Conservation (phyloP, 2,329 filamentous ascomycete genomes). For the Scedosporium minutisporum region DNA sequence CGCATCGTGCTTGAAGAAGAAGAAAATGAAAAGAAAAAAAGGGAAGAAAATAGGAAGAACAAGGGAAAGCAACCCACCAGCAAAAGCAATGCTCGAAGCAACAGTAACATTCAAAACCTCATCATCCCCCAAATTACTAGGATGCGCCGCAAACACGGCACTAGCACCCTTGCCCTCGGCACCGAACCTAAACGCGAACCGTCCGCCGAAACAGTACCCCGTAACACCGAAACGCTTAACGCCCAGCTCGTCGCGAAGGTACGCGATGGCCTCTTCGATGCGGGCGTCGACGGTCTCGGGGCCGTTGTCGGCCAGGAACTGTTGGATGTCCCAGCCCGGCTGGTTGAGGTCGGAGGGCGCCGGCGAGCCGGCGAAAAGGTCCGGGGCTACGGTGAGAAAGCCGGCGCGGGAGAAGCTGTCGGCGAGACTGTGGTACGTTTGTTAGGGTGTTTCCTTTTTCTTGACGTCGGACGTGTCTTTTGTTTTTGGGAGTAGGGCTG, state of each 20-base stretch:
- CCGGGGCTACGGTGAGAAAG: constrained; percentile 27
- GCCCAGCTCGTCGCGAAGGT: constrained; percentile 35
- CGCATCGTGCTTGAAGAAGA: neutral
- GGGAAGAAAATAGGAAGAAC: no score
- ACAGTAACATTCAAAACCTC: constrained; percentile 49
- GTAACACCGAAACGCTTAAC: constrained; percentile 43
- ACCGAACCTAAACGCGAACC: constrained; percentile 31
- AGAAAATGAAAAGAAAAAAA: neutral
- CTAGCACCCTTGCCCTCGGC: constrained; percentile 42
- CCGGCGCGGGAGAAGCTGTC: constrained; percentile 27
- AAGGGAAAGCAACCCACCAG: constrained; percentile 16
- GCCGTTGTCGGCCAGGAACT: constrained; percentile 24
- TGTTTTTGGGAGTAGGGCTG: neutral
- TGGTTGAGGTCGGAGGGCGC: constrained; percentile 13
- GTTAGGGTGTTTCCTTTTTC: constrained; percentile 17
- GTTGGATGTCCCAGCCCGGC: constrained; percentile 20
- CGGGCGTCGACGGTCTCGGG: constrained; percentile 23
- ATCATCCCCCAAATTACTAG: constrained; percentile 47
- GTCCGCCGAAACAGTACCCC: constrained; percentile 58
- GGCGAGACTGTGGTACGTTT: constrained; percentile 19
- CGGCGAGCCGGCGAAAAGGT: constrained; percentile 28
- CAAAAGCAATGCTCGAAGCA: constrained; percentile 53
- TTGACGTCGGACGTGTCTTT: neutral
- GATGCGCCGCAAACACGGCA: constrained; percentile 55
- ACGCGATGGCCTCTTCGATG: constrained; percentile 6